Base-by-base conservation (phyloP, 495 filamentous ascomycete species). In the Neurospora discreta region DNA sequence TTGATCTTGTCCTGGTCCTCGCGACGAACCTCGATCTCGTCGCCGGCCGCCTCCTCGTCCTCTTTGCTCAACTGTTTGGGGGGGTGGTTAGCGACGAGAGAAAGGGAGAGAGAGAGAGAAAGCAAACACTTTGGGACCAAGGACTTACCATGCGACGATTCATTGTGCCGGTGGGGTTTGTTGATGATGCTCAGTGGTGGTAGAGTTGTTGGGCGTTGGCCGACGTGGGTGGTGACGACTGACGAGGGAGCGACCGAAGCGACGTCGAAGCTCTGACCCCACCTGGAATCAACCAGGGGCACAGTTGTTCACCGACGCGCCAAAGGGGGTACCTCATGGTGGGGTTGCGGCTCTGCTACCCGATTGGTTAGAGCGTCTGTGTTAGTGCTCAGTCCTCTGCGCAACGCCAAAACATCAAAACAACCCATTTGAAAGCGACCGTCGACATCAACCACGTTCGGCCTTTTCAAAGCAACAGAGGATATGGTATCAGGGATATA, bases 1-100 rank as follows among this genome's bases (percentile, higher is more conserved):
- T 98, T 99, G 87, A 99, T 99, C 81, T 94, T 96, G 82, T 99
- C 94, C 81, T 99, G 95, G 79, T 99, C 95, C 76, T 97, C 95
- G 75, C 93, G 91, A 43, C 95, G 91, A 69, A 99, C 95, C 80
- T 97, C 91, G 73, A 92, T 90, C 72, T 98, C 94, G 44, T 95
- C 91, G 65, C 87, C 84, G 70, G 85, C 90, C 39, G 89, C 84
- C 15, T 89, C 83, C 81, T 98, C 95, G 71, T 99, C 95, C 81
- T 97, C 95, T 79, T 90, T 94, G 18, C 92, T 92, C 74, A 99
- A 90, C 95, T 99, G 78, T 33, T n/a, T 2, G 9, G 1, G 2
- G 2, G 1, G n/a, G 58, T 11, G 41, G 71, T 80, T 65, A 79
- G 78, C 67, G 30, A 52, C 15, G 67, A 41, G 41, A n/a, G n/a